phyloP scores from a whole-genome alignment of 768 basidiomycete genomes.

The Auriscalpium vulgare region DNA sequence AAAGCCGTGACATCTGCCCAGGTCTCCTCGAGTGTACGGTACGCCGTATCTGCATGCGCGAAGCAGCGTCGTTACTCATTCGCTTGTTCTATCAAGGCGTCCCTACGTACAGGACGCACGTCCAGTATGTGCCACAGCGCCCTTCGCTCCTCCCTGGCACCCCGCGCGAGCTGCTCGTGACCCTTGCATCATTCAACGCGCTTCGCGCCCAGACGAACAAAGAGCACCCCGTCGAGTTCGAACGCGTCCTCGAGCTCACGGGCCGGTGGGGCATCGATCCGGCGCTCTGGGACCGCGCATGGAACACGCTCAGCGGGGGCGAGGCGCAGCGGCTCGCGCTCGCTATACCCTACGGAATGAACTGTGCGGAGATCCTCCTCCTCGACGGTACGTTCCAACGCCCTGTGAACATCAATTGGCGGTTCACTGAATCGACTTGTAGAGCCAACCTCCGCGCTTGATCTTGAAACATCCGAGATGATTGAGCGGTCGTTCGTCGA shows the following conservation, averaged over 20 bases:
- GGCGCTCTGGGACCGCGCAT: slow-evolving; percentile 70
- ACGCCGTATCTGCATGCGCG: slow-evolving; percentile 10
- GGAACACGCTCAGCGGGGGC: slow-evolving; percentile 79
- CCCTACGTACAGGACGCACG: slow-evolving; percentile 67
- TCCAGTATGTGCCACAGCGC: slow-evolving; percentile 84
- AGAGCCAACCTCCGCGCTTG: slow-evolving; percentile 91
- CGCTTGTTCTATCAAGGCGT: slow-evolving; percentile 39
- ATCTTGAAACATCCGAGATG: slow-evolving; percentile 50
- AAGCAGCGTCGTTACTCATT: background rate
- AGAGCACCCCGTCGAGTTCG: slow-evolving; percentile 14
- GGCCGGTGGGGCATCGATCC: slow-evolving; percentile 57
- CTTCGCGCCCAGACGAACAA: slow-evolving; percentile 23
- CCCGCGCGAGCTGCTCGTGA: slow-evolving; percentile 61
- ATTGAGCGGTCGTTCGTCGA: slow-evolving; percentile 59
- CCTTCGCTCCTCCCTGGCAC: slow-evolving; percentile 81
- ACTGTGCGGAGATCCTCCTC: slow-evolving; percentile 71
- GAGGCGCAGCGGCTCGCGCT: slow-evolving; percentile 81
- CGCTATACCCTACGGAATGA: slow-evolving; percentile 64
- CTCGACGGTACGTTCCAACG: slow-evolving; percentile 52
- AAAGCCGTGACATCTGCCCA: slow-evolving; percentile 16
- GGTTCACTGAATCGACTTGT: background rate
- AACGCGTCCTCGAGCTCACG: slow-evolving; percentile 41
- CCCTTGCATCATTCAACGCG: slow-evolving; percentile 44
- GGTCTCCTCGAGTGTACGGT: slow-evolving; percentile 45
- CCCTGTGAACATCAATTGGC: background rate